Base-by-base conservation (phyloP, 768 basidiomycete species). In the Holtermannia corniformis region DNA sequence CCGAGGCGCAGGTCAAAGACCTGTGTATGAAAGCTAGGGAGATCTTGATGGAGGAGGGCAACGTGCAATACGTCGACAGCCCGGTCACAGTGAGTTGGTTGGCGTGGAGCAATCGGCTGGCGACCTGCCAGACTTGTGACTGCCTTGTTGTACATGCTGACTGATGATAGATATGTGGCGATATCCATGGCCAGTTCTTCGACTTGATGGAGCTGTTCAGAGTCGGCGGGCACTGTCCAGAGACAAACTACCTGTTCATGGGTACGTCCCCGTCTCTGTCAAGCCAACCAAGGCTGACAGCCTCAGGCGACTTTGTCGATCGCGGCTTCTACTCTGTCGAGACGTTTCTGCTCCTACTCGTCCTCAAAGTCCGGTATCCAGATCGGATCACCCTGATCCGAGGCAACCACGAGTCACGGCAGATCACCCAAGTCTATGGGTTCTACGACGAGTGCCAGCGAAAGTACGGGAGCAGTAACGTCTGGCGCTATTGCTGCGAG, bases 181-280 rank as follows among this genome's bases (percentile, higher is more conserved):
- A 96, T 68, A 93, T 97, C 48, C 92, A 97, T 64, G 92, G 92
- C 22, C 93, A 97, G 71, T 95, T 95, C 74, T 97, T 90, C 85
- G 93, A 97, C 67, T 76, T 97, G 44, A 63, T 91, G 84, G 75
- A 74, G 82, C 76, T 99, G 47, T 76, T 95, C 62, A 75, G 85
- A 61, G 83, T 87, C 52, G 90, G 90, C 1, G 88, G 91, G 5
- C 81, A 79, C 57, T 82, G 89, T 10, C 89, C 89, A 7, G 85
- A 84, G 32, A 87, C 90, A 48, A 92, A 88, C 70, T 95, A 95
- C 71, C 87, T 95, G 44, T 95, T 95, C 73, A 95, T 95, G 89
- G 67, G 65, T 64, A 32, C 54, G 61, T 57, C 7, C 3, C 16
- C n/a, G 4, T 19, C 21, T 23, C 16, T 16, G 13, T 16, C 4